A percentile compares a stretch with the other conserved stretches of the same genome.
Conservation (phyloP, 2,329 filamentous ascomycete species). For the Penicillium polonicum region DNA sequence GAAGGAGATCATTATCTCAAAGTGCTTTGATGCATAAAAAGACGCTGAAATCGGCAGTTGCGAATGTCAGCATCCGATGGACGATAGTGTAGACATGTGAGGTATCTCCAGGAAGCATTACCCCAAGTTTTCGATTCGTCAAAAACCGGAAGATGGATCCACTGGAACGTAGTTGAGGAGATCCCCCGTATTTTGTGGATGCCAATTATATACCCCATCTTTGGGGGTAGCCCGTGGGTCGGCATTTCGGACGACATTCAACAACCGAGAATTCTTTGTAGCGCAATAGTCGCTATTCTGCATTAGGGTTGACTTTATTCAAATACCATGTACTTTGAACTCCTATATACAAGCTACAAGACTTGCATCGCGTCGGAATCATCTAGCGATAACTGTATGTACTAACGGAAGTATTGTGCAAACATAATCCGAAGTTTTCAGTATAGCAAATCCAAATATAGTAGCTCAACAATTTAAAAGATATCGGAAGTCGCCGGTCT, state of each 20-base stretch:
- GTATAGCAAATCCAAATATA: background rate
- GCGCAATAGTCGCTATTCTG: background rate
- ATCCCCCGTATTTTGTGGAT: background rate
- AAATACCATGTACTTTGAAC: no score
- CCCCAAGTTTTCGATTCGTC: background rate
- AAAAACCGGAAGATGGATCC: background rate
- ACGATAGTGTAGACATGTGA: background rate
- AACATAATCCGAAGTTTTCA: background rate
- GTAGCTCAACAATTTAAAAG: background rate
- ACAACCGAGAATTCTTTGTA: background rate
- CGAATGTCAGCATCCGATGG: background rate
- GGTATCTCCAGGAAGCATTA: background rate
- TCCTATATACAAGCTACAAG: background rate
- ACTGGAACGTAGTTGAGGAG: background rate
- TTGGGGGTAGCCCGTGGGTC: background rate
- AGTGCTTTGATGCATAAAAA: background rate
- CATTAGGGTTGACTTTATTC: background rate
- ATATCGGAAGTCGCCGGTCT: background rate
- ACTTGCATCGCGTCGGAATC: no score
- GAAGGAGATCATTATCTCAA: background rate
- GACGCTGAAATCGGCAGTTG: background rate
- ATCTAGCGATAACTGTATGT: background rate
- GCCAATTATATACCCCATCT: background rate
- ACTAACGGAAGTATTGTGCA: background rate
- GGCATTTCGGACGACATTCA: background rate